Base-by-base conservation (phyloP, 305 asterid genomes). In the Nicotiana rustica region DNA sequence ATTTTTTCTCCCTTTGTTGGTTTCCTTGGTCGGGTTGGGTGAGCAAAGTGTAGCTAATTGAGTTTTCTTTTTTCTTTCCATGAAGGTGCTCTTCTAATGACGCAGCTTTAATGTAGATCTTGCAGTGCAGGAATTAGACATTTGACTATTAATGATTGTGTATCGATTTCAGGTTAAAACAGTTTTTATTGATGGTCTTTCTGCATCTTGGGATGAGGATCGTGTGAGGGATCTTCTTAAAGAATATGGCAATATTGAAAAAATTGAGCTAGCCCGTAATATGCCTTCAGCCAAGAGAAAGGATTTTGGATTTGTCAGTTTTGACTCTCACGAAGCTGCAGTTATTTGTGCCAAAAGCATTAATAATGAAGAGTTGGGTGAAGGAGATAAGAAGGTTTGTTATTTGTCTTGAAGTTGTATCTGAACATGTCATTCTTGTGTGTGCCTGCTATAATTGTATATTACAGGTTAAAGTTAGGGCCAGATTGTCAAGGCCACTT, bases 271-370 rank as follows among this genome's bases (percentile, higher is more conserved):
- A 83, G 98, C 99, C 52, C 93, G 98, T 64, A 95, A 96, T 84
- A 96, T 96, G 99, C 97, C 98, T 76, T 92, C 99, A 14, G 99
- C 99, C 60, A 92, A 93, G 92, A 91, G 99, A 87, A 96, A 90
- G 89, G 99, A 96, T 88, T 96, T 94, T 82, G 99, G 99, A 81
- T 96, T 96, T 77, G 97, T 96, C 41, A 92, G 98, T 6, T 96
- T 95, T 83, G 92, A 86, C 85, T 86, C 91, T 81, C 99, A 96
- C 83, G 98, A 96, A 83, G 95, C 98, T 64, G 99, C 99, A 29
- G 92, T 95, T 33, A 89, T 90, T 57, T 96, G 99, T 79, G 98
- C 98, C 57, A 96, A 95, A 89, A 88, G 90, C 86, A 96, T 96
- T 87, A 96, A 96, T 85, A 96, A 96, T 61, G 96, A 92, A 83